Conservation (phyloP, 2,329 filamentous ascomycete species). For the Lecanicillium sp. region DNA sequence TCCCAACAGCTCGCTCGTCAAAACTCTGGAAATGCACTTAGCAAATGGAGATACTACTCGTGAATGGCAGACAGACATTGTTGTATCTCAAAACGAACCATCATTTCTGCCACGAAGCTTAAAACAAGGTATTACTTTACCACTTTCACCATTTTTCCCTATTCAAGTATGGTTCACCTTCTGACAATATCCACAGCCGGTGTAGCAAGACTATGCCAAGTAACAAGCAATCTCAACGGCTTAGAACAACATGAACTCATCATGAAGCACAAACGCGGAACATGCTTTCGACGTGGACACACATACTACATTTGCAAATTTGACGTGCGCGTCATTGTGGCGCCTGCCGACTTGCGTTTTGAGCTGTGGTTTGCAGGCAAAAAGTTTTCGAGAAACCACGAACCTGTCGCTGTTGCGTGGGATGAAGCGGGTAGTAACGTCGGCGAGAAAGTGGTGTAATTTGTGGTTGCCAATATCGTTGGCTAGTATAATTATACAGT, state of each 20-base stretch:
- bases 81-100: constrained; percentile 29
- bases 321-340: constrained; percentile 46
- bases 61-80: constrained; percentile 28
- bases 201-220: constrained; percentile 27
- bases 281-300: constrained; percentile 23
- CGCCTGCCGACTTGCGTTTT: constrained; percentile 43
- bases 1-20: constrained; percentile 23
- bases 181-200: constrained; percentile 27
- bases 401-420: constrained; percentile 28
- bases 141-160: neutral
- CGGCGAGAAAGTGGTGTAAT: neutral
- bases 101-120: constrained; percentile 26
- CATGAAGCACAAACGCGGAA: constrained; percentile 25
- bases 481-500: too few relatives aligned
- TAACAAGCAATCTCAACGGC: constrained; percentile 31
- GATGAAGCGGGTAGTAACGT: constrained; percentile 12
- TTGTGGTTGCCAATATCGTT: too few relatives aligned
- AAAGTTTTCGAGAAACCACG: constrained; percentile 29
- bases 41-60: constrained; percentile 22
- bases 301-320: constrained; percentile 32
- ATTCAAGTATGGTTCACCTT: neutral
- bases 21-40: constrained; percentile 25
- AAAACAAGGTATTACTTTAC: constrained; percentile 24
- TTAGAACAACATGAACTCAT: constrained; percentile 29
- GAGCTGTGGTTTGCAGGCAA: constrained; percentile 34